Base-by-base conservation (phyloP, 1,139 yeast species). In the Pichia terricola region DNA sequence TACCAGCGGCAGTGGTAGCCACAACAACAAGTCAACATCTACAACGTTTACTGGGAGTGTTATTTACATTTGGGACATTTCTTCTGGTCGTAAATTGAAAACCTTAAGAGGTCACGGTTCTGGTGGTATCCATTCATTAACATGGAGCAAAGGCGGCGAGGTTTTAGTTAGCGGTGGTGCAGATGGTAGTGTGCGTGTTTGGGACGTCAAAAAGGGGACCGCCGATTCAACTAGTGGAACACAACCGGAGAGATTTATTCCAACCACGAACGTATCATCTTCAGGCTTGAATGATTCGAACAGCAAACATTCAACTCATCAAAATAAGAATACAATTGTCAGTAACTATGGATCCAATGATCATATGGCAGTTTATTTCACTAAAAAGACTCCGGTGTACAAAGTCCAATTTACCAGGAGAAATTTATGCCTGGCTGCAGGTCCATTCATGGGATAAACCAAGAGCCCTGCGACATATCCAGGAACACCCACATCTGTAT, bases 351-450 rank as follows among this genome's bases (percentile, higher is more conserved):
- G 49, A 22, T 48, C 53, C 4, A 46, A 43, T 27, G 99, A 91
- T 63, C 95, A 91, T 57, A 77, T 91, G 80, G 88, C 95, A 3
- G 94, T 94, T 16, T 91, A 83, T 61, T 86, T 85, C 64, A 89
- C 99, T 1, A 91, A 88, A 64, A 82, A 82, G 64, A 87, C 97
- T 0, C 96, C 97, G 2, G 94, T 91, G 27, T 91, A 83, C 66
- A 87, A 85, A 57, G 95, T 94, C 32, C 88, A 83, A 57, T 91
- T 89, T 61, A 89, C 97, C 1, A 73, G 94, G 59, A 72, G 96
- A 50, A 94, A 94, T 63, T 67, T 94, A 53, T 89, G 95, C 56
- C 70, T 91, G 34, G 96, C 96, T 1, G 96, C 89, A 11, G 97
- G 98, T 40, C 94, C 94, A 4, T 86, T 81, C 53, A 61, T 43